Evolutionary conservation across 805 yeast genomes (phyloP).

Genomic region (Saccharomycopsis fodiens): DNA sequence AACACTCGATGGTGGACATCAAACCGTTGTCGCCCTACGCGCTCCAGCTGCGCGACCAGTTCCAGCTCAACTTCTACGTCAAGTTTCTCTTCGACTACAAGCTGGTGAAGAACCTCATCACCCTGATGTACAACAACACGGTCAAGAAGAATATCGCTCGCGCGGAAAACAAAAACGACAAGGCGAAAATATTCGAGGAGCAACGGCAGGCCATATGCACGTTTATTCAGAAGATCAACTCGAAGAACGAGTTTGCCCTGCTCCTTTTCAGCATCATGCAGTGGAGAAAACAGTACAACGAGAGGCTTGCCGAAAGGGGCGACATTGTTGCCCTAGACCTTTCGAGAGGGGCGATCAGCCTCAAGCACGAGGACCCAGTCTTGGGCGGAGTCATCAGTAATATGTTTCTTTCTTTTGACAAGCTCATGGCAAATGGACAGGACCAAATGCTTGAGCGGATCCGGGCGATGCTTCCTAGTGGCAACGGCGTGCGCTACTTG

Average conservation of each 20-base stretch:
- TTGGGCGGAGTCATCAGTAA: conserved; percentile 1
- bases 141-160: not conserved
- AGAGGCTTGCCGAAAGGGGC: conserved; percentile 7
- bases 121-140: conserved; percentile 8
- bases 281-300: not conserved
- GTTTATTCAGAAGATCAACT: not conserved
- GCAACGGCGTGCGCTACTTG: conserved; percentile 7
- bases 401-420: not conserved
- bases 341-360: not conserved
- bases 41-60: conserved; percentile 7
- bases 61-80: conserved; percentile 10
- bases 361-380: not conserved
- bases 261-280: conserved; percentile 11
- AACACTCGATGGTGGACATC: not conserved
- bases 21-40: conserved; percentile 14
- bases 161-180: not conserved
- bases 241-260: conserved; percentile 16
- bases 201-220: conserved; percentile 5
- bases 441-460: conserved; percentile 2
- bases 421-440: not conserved
- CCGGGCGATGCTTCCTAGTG: conserved; percentile 6
- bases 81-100: conserved; percentile 13
- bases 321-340: conserved; percentile 12
- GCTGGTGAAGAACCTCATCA: conserved; percentile 5
- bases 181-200: conserved; percentile 1